phyloP scores from a whole-genome alignment of 2,329 filamentous ascomycete genomes.

The Venturia carpophila region DNA sequence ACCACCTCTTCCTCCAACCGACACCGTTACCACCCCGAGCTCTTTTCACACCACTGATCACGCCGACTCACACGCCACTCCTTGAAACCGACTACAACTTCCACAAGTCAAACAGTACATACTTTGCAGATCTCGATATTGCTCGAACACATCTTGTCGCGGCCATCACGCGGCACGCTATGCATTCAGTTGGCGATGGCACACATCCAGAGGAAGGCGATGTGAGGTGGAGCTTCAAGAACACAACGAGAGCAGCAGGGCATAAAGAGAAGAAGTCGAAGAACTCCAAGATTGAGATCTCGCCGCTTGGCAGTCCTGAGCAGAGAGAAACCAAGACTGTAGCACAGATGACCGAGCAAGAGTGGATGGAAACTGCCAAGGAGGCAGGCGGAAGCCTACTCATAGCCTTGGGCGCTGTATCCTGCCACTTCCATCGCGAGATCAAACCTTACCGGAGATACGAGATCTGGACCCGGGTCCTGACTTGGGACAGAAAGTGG shows the following conservation, averaged over 20 bases:
- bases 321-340: not conserved
- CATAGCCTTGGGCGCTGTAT: constrained; percentile 41
- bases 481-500: constrained; percentile 46
- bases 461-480: constrained; percentile 42
- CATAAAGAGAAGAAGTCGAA: constrained; percentile 12
- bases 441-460: constrained; percentile 39
- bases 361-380: constrained; percentile 6
- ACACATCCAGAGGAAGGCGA: constrained; percentile 18
- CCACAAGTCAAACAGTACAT: constrained; percentile 77
- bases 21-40: constrained; percentile 46
- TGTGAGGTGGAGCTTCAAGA: constrained; percentile 24
- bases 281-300: constrained; percentile 4
- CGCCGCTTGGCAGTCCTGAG: not conserved
- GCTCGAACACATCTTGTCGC: constrained; percentile 73
- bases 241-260: constrained; percentile 22
- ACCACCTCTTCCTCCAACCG: constrained; percentile 40
- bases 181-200: constrained; percentile 26
- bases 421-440: constrained; percentile 41
- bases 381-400: constrained; percentile 23
- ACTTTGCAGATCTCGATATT: constrained; percentile 80
- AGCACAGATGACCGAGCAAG: constrained; percentile 19
- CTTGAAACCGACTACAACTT: constrained; percentile 82
- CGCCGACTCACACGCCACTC: constrained; percentile 57
- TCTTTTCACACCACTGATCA: constrained; percentile 65
- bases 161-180: constrained; percentile 38